Base-by-base conservation (phyloP, 495 filamentous ascomycete species). In the Gamarada debralockiae region DNA sequence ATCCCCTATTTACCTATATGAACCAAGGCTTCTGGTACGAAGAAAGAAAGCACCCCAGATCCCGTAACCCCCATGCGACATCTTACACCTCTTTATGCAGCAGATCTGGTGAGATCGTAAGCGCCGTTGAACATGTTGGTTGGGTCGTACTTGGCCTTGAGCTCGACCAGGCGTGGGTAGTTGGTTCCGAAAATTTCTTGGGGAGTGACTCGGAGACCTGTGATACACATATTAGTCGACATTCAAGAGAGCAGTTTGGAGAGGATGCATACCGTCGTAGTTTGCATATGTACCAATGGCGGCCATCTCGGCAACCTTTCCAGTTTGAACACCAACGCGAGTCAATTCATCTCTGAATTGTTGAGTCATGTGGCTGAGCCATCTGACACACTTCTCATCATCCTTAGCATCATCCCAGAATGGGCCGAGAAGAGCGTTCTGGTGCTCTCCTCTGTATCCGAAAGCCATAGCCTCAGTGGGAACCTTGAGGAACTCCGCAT, bases 381-480 rank as follows among this genome's bases (percentile, higher is more conserved):
- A 45, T 5, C 22, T 3, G 15, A 6, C 9, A 21, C 9, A 45
- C 3, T 23, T 25, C 17, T 18, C 41, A 53, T 69, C 68, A 43
- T 69, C 42, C 31, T 64, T 27, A 1, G 51, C 22, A 23, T 61
- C 34, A 1, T 21, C 10, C 63, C 63, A 66, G 10, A 24, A 21
- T 3, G 52, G 37, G 1, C 10, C 23, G 8, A 59, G 25, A 14
- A 56, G 24, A 2, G 49, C 37, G 24, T 65, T 64, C 21, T 42
- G 14, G 31, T 60, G 42, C 20, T 15, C 9, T 10, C 53, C 62
- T 12, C 64, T 55, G 24, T 65, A 60, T 18, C 56, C 62, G 47
- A 66, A 66, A 10, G 62, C 40, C 23, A 41, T 64, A 2, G 58
- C 61, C 4, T 44, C n/a, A 18, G 3, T 3, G 3, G 41, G 41